Base-by-base conservation (phyloP, 139 green algal genomes). In the Zygnema cylindricum region DNA sequence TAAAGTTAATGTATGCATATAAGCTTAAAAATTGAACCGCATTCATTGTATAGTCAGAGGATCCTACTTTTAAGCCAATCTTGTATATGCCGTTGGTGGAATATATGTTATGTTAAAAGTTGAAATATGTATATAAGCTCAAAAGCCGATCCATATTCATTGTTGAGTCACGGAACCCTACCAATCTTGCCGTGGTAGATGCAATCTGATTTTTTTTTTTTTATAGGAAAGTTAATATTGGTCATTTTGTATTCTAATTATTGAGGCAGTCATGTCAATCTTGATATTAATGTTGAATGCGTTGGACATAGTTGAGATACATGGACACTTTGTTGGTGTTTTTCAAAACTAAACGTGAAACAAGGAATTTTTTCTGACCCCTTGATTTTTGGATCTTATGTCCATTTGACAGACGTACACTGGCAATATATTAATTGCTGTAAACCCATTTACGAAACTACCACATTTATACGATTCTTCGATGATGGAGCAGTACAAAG, bases 401-500 rank as follows among this genome's bases (percentile, higher is more conserved):
- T n/a, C n/a, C n/a, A n/a, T n/a, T 79, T 79, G 33, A 16, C 86
- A 91, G 86, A 98, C 95, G 3, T 98, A 98, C 95, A 95, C 91
- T 22, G 95, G 95, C 77, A 93, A 87, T 86, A 98, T 98, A 76
- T 91, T 98, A 0, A 98, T 98, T 55, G 95, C 95, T 55, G 93
- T 96, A 25, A 98, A 98, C 77, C 95, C 95, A 0, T 96, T 97
- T 86, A 94, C 95, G 71, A 91, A 89, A 2, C 63, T 98, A 55
- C 87, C 91, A 33, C 93, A 95, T 82, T 90, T 98, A 77, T 98
- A 98, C 88, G 93, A 95, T 38, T 32, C 88, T 0, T 90, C 93
- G 41, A 98, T 98, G 95, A 98, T 98, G 95, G 93, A 93, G 11
- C 92, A 95, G 81, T 98, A 98, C 90, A 85, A 90, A 54, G 97